Base-by-base conservation (phyloP, 1,139 yeast genomes). In the Kodamaea ohmeri region DNA sequence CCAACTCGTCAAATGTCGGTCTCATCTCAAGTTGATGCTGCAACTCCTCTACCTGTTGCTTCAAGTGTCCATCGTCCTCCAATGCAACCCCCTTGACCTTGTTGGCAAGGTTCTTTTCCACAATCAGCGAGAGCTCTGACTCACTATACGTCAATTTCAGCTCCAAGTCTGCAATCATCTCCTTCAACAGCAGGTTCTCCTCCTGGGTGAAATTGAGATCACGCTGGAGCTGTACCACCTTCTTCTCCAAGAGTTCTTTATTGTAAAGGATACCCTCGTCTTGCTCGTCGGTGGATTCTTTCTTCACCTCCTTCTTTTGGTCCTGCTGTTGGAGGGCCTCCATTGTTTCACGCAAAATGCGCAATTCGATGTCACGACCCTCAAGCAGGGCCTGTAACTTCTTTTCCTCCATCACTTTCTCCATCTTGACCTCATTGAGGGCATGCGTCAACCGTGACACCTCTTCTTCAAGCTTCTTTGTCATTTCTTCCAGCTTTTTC, bases 161-260 rank as follows among this genome's bases (percentile, higher is more conserved):
- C 32, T 45, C 47, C 25, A 42, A 25, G 22, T 36, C 36, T 11
- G 37, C 40, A n/a, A 35, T 31, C 31, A 38, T 38, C 8, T 39
- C 44, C 34, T 42, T 37, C 35, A 41, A 29, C 30, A 32, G 40
- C 21, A 30, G 37, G 36, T 40, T 43, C 27, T 46, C 49, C 16
- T 42, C 45, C 19, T 44, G 41, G 34, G 43, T 36, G 25, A 42
- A 49, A 46, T 76, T 76, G 31, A 77, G 50, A 44, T 78, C 81
- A 19, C 79, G 73, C 43, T 76, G 80, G 28, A 77, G 54, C 44
- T 73, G 76, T 26, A 71, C 66, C 34, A 78, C 73, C 45, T 69
- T 67, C 42, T 69, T 71, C 49, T 77, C 82, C 45, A 77, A 57
- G 49, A 41, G 30, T 13, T 38, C 39, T 20, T 35, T 42, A 13